Base-by-base conservation (phyloP, 306 rosid genomes). In the Albizia julibrissin region DNA sequence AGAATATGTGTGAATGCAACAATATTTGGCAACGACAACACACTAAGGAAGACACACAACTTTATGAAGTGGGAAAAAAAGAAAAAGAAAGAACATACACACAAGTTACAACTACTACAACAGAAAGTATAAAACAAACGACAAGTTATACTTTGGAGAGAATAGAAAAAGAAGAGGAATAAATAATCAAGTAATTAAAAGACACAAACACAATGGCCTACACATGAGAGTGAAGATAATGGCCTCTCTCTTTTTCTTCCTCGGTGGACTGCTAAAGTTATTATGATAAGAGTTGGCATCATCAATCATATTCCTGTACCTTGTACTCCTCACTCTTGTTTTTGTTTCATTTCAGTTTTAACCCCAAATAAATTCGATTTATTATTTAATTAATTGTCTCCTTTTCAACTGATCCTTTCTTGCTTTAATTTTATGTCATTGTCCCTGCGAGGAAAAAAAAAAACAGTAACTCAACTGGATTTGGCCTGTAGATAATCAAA, bases 61-160 rank as follows among this genome's bases (percentile, higher is more conserved):
- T 64, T 79, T 79, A 31, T 47, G 39, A 42, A 15, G 10, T 6
- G 24, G 24, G 1, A 19, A 21, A 19, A 18, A n/a, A 1, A 21
- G 1, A 21, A 1, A 54, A 6, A 54, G 26, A 54, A 49, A 15
- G 19, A 46, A 46, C 52, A 46, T 5, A 37, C 6, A 37, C 40
- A 37, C 1, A 37, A 37, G 8, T 15, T 13, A 46, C 52, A 11
- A 46, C 52, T 46, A 13, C 4, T 13, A 16, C 59, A 52, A 18
- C 5, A 58, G 1, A 10, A 64, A 33, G 3, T 10, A 22, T 31
- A 21, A 0, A 21, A 6, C 31, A 64, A 65, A 46, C 24, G 73
- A 77, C 81, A 77, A 65, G 33, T 77, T 29, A 59, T 27, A 6
- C 34, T 44, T 43, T 33, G 73, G 47, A 50, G 72, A 0, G 46